phyloP scores from a whole-genome alignment of 768 basidiomycete species.

The Scleroderma bovista region DNA sequence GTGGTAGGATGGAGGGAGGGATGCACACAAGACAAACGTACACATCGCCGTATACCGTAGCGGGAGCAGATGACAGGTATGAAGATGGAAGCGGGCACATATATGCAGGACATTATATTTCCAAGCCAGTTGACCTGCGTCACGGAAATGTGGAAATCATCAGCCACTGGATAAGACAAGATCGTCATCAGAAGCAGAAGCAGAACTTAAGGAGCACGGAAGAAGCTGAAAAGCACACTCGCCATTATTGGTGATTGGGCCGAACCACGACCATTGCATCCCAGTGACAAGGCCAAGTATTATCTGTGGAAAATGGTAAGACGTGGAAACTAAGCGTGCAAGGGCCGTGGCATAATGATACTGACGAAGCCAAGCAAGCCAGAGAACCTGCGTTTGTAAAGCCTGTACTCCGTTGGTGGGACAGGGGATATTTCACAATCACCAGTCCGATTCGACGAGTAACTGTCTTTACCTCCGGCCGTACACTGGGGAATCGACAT shows the following conservation, averaged over 20 bases:
- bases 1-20: not conserved
- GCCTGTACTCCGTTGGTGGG: conserved; percentile 36
- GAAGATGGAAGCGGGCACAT: conserved; percentile 50
- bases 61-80: conserved; percentile 48
- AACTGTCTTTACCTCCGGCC: too few relatives aligned
- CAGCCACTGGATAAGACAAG: conserved; percentile 37
- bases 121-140: conserved; percentile 72
- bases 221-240: conserved; percentile 12
- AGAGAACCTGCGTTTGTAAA: conserved; percentile 66
- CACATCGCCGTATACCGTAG: conserved; percentile 55
- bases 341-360: not conserved
- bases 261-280: conserved; percentile 79
- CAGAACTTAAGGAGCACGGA: not conserved
- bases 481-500: too few relatives aligned
- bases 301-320: conserved; percentile 34
- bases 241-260: conserved; percentile 73
- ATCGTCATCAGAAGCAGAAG: not conserved
- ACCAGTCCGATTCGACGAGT: too few relatives aligned
- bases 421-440: not conserved
- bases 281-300: conserved; percentile 57
- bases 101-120: conserved; percentile 57
- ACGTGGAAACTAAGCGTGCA: not conserved
- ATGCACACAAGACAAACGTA: conserved; percentile 26
- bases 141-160: conserved; percentile 57
- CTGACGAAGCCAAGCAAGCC: conserved; percentile 59